A percentile compares a stretch with the other conserved stretches of the same genome.
These are phyloP conservation scores for Beauveria sp. DNA, from an alignment of 2,329 filamentous ascomycete species.

Conservation along the genomic window DNA sequence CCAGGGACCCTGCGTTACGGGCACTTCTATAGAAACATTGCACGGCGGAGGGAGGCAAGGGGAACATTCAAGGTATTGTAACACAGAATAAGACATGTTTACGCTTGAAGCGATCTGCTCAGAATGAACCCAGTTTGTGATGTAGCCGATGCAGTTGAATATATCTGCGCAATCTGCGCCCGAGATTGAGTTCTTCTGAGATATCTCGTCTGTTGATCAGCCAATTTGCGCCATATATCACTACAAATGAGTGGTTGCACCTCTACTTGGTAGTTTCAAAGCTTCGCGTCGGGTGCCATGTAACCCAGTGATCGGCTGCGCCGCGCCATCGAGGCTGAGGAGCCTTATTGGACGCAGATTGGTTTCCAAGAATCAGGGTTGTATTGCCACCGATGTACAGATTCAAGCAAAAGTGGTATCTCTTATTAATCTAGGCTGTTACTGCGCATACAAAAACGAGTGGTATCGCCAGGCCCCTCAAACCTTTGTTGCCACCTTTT, in stretches of 20 bases:
- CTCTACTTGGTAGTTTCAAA: too few relatives aligned
- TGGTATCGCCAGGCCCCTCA: neutral
- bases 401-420: neutral
- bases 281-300: too few relatives aligned
- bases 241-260: too few relatives aligned
- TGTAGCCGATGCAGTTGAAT: neutral
- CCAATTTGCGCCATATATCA: neutral
- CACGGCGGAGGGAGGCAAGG: neutral
- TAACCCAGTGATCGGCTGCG: too few relatives aligned
- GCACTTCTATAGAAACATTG: neutral
- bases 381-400: too few relatives aligned
- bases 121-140: neutral
- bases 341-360: too few relatives aligned
- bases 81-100: neutral
- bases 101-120: neutral
- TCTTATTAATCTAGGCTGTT: neutral
- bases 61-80: neutral
- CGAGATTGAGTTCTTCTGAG: neutral
- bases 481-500: conserved; percentile 19
- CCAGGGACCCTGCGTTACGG: neutral
- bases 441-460: neutral
- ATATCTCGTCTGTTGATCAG: neutral
- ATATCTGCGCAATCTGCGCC: neutral
- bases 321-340: too few relatives aligned
- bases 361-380: too few relatives aligned